phyloP scores from a whole-genome alignment of 2,329 filamentous ascomycete species.

The Neobulgaria alba region DNA sequence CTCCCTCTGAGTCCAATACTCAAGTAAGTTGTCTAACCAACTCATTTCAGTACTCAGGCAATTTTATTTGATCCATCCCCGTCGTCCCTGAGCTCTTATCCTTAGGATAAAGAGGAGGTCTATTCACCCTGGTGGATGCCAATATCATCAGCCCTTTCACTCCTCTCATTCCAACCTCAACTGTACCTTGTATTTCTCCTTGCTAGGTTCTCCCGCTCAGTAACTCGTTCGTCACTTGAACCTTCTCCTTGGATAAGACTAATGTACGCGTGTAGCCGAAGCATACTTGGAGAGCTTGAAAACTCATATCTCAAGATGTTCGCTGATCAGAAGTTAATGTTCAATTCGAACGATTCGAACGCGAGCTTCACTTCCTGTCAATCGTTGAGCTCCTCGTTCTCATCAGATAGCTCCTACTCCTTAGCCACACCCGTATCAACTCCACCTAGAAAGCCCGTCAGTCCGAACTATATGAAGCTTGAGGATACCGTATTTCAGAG shows the following conservation, averaged over 20 bases:
- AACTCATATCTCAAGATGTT: conserved; percentile 12
- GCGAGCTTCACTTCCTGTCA: conserved; percentile 8
- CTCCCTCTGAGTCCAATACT: conserved; percentile 15
- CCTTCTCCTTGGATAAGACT: neutral
- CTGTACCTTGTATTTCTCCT: neutral
- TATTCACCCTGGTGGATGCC: conserved; percentile 9
- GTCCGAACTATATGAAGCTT: conserved; percentile 8
- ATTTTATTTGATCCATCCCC: conserved; percentile 4
- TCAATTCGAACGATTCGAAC: conserved; percentile 6
- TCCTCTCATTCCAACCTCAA: neutral
- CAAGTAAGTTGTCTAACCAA: conserved; percentile 16
- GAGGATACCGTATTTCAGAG: conserved; percentile 12
- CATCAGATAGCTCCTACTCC: conserved; percentile 5
- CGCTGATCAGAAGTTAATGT: conserved; percentile 4
- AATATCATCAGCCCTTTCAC: neutral
- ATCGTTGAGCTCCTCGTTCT: conserved; percentile 9
- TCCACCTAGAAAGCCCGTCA: conserved; percentile 7
- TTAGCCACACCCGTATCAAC: conserved; percentile 8
- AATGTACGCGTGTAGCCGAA: neutral
- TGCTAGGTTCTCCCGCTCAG: neutral
- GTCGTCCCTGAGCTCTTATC: neutral
- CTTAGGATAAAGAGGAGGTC: conserved; percentile 17
- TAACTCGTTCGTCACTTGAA: neutral
- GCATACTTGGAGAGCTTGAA: neutral
- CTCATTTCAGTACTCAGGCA: conserved; percentile 7